Evolutionary conservation across 192 early-diverging fungal species (phyloP), one percentile per base, ranked within the genome.

Genomic region (Piromyces finnis): DNA sequence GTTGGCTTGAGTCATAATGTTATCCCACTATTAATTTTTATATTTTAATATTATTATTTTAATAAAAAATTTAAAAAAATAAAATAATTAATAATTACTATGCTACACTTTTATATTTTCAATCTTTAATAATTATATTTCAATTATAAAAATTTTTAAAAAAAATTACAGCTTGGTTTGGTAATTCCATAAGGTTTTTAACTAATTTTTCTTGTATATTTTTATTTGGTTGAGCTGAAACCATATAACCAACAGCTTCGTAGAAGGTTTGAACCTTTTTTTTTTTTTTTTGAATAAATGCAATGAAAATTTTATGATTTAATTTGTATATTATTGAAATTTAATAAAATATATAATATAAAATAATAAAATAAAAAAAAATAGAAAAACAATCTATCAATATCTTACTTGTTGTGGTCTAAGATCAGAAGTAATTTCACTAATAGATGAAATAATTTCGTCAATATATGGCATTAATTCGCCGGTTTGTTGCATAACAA

Each of bases 201-300:
- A 98, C 95, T 80, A 98, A 86, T 80, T 93, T 88, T 80, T 95
- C 93, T 84, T 97, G 96, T 26, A 86, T 84, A 59, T 85, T 83
- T 78, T 91, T 88, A 84, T 94, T 94, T 35, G 92, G 87, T 81
- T 98, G 96, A 12, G 97, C 95, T 35, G 95, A 92, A 82, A 99
- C 95, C 92, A 99, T 97, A 84, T 96, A 94, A 22, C 98, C 98
- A 78, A 98, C 94, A 35, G 97, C 96, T 85, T 98, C 96, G 85
- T 97, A 98, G 89, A 99, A 99, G 15, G 96, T 97, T 85, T 98
- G 95, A 77, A 97, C 90, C 89, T 92, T 68, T 68, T 9, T 22
- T 51, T 39, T 12, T 39, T 12, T 39, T 39, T 39, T 39, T 12
- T 39, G n/a, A n/a, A n/a, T n/a, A n/a, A n/a, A n/a, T n/a, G n/a